A percentile compares a stretch with the other conserved stretches of the same genome.
Conservation (phyloP, 108 stramenopile genomes). For the Nitzschia sp. region DNA sequence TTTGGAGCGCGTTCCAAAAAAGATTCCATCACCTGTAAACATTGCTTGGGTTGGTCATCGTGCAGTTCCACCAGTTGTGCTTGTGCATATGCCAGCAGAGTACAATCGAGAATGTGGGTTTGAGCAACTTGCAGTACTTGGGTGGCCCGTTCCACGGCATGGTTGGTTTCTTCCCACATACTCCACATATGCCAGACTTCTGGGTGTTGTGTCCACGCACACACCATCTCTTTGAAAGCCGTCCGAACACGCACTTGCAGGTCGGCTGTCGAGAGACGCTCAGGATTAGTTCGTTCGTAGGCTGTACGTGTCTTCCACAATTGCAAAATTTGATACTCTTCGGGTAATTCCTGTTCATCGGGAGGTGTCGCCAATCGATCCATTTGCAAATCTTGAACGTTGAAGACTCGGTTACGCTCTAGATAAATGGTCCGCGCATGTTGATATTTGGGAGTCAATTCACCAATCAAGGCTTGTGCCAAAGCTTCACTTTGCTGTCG, state of each 20-base stretch:
- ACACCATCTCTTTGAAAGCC: slow-evolving; percentile 75
- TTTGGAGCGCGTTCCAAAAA: slow-evolving; percentile 63
- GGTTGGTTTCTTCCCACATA: slow-evolving; percentile 67
- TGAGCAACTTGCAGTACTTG: slow-evolving; percentile 71
- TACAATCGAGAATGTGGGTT: slow-evolving; percentile 66
- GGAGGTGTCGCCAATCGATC: slow-evolving; percentile 74
- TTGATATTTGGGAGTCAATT: slow-evolving; percentile 79
- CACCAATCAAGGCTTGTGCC: slow-evolving; percentile 71
- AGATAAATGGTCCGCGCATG: slow-evolving; percentile 85
- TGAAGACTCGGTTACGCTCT: slow-evolving; percentile 76
- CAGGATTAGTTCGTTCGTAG: slow-evolving; percentile 91
- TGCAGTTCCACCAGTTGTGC: slow-evolving; percentile 68
- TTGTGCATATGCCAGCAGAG: slow-evolving; percentile 70
- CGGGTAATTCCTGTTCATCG: slow-evolving; percentile 49
- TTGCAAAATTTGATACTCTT: slow-evolving; percentile 60
- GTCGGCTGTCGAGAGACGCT: slow-evolving; percentile 60
- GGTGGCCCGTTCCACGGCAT: slow-evolving; percentile 53
- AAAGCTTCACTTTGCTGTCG: slow-evolving; percentile 70
- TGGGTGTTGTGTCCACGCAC: slow-evolving; percentile 72
- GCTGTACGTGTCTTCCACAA: slow-evolving; percentile 71
- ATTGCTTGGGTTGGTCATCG: slow-evolving; percentile 21
- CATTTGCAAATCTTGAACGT: slow-evolving; percentile 45
- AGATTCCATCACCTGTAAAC: slow-evolving; percentile 61
- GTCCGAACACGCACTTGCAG: slow-evolving; percentile 60
- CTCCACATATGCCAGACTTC: slow-evolving; percentile 91